These are phyloP conservation scores for Leishmania guyanensis DNA, from an alignment of 208 protist species.

Conservation along the genomic window DNA sequence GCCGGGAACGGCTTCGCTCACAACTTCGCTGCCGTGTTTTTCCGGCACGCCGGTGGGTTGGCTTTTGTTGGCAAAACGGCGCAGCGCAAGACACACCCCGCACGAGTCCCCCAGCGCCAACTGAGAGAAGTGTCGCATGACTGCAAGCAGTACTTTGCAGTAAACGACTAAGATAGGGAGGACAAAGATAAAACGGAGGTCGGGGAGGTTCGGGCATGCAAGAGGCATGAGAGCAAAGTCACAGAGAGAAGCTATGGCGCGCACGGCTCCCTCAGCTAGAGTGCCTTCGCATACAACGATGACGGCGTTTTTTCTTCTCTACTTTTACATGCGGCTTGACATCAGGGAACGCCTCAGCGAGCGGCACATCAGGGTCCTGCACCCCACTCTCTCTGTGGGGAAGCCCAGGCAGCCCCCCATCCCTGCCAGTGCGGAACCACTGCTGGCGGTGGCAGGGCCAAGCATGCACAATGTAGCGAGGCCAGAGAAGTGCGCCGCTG, in stretches of 20 bases:
- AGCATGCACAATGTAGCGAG: not conserved
- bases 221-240: not conserved
- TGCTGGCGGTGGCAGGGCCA: not conserved
- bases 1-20: not conserved
- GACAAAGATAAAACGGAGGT: slow-evolving; percentile 12
- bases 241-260: not conserved
- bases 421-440: not conserved
- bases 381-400: not conserved
- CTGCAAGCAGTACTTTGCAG: not conserved
- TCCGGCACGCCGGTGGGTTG: not conserved
- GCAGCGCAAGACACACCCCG: not conserved
- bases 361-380: not conserved
- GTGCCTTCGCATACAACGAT: not conserved
- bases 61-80: not conserved
- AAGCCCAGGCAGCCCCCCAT: not conserved
- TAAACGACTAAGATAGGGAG: not conserved
- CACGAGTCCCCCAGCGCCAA: too few relatives aligned
- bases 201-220: not conserved
- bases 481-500: not conserved
- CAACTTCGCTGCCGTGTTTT: not conserved
- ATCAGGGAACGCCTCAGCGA: not conserved
- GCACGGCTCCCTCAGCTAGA: not conserved
- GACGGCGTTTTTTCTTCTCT: accelerated
- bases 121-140: not conserved
- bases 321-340: not conserved